These are phyloP conservation scores for Chlamydomonas eustigma DNA, from an alignment of 139 green algal species.

Conservation along the genomic window DNA sequence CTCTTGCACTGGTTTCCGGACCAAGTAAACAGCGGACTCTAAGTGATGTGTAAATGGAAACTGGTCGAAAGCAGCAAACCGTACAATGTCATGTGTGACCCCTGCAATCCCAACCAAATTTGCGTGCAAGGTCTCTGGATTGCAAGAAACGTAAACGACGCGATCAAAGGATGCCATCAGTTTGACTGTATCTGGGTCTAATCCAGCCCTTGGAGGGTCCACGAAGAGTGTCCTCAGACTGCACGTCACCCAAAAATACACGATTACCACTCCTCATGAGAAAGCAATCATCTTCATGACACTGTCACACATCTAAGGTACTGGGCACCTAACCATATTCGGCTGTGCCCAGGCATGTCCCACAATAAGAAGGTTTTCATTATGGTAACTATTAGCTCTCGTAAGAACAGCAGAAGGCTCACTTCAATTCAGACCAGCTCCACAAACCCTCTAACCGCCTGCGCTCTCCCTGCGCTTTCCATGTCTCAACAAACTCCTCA, in stretches of 20 bases:
- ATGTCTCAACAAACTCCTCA: conserved; percentile 82
- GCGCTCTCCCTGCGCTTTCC: conserved; percentile 42
- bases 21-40: conserved; percentile 75
- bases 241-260: no score
- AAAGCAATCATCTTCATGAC: no score
- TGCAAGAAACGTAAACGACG: conserved; percentile 94
- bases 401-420: no score
- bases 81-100: conserved; percentile 55
- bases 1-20: conserved; percentile 13
- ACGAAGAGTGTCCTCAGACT: conserved; percentile 58
- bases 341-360: no score
- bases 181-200: conserved; percentile 32
- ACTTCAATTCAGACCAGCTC: conserved; percentile 45
- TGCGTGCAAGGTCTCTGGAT: conserved; percentile 73
- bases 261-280: no score
- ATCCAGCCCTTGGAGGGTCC: conserved; percentile 70
- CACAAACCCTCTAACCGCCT: conserved; percentile 40
- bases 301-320: no score
- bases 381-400: no score
- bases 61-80: conserved; percentile 91
- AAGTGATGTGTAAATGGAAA: conserved; percentile 92
- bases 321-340: no score
- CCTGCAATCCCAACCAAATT: conserved; percentile 56
- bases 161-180: conserved; percentile 59
- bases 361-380: no score